Conservation (phyloP, 2,329 filamentous ascomycete species). For the Fusarium denticulatum region DNA sequence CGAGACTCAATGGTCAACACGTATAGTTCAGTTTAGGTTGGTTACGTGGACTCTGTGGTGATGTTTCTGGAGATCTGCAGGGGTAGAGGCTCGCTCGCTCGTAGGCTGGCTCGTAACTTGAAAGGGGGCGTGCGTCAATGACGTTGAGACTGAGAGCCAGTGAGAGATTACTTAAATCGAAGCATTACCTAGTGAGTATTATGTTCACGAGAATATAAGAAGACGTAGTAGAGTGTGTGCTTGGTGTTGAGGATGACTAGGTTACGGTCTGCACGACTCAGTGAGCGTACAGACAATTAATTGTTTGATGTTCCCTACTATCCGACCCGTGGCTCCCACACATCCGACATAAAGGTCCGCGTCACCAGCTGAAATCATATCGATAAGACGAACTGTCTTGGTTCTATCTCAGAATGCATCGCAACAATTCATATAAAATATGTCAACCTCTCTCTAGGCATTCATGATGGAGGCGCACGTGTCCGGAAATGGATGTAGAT, state of each 20-base stretch:
- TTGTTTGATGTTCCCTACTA: background rate
- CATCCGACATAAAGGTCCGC: background rate
- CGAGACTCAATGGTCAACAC: background rate
- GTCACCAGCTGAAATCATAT: background rate
- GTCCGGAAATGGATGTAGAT: slow-evolving; percentile 8
- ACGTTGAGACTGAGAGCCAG: background rate
- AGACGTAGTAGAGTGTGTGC: too few relatives aligned
- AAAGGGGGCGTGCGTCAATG: slow-evolving; percentile 7
- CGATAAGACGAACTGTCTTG: background rate
- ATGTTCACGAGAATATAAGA: accelerated
- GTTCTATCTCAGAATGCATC: background rate
- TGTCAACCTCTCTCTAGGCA: background rate
- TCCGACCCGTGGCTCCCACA: background rate
- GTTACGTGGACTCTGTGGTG: slow-evolving; percentile 5
- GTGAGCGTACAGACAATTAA: background rate
- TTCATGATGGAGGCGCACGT: background rate
- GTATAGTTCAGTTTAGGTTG: slow-evolving; percentile 2
- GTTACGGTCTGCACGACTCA: background rate
- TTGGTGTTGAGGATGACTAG: background rate
- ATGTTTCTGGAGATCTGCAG: slow-evolving; percentile 10
- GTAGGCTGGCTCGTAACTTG: background rate
- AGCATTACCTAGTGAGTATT: background rate
- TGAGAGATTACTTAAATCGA: background rate
- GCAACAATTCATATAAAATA: too few relatives aligned
- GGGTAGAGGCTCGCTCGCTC: background rate